Evolutionary conservation across 345 rosid genomes (phyloP).

Genomic region (Citrus medica): DNA sequence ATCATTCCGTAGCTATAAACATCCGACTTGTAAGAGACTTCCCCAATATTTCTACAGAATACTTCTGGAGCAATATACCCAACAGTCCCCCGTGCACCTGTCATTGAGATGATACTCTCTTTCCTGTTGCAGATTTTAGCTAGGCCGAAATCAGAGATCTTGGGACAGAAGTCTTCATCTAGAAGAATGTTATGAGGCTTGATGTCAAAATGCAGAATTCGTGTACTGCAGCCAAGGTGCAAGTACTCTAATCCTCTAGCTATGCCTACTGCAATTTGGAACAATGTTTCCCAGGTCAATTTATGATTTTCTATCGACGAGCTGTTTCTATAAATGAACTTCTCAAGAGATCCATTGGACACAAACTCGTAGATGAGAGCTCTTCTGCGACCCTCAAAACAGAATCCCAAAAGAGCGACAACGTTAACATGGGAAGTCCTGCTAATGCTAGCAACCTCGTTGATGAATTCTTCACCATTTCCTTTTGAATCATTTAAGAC

Average conservation of each 20-base stretch:
- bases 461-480: not conserved
- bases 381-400: not conserved
- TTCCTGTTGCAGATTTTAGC: not conserved
- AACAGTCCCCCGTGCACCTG: not conserved
- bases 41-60: not conserved
- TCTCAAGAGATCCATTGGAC: conserved; percentile 5
- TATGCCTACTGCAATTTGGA: not conserved
- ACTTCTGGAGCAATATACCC: conserved; percentile 6
- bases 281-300: not conserved
- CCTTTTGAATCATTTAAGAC: not conserved
- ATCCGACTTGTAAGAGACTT: not conserved
- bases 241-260: conserved; percentile 9
- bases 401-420: not conserved
- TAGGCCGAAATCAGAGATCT: not conserved
- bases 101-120: not conserved
- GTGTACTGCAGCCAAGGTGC: not conserved
- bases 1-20: not conserved
- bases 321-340: not conserved
- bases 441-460: conserved; percentile 1
- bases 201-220: conserved; percentile 4
- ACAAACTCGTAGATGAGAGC: conserved; percentile 7
- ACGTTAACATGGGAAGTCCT: not conserved
- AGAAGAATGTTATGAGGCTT: not conserved
- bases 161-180: not conserved
- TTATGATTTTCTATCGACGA: not conserved